Base-by-base conservation (phyloP, 805 yeast genomes). In the Candida sanyiensis region DNA sequence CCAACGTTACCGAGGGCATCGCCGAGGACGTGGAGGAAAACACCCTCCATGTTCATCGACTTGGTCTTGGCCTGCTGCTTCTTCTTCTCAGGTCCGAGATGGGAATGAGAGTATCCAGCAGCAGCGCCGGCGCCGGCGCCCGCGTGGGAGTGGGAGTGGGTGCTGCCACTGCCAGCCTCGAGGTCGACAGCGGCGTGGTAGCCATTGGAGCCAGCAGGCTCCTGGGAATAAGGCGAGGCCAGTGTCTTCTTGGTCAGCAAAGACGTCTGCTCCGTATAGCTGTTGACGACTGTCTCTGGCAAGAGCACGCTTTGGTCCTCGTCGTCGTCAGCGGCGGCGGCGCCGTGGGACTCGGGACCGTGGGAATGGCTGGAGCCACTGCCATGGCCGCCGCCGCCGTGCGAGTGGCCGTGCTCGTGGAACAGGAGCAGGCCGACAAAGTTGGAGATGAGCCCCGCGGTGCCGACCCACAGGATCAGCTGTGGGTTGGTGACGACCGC, bases 11-110 rank as follows among this genome's bases (percentile, higher is more conserved):
- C 97, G 40, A 90, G 68, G 1, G 97, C 97, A 62, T 90, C 98
- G 32, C 97, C 97, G 50, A 93, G 46, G 10, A 93, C 98, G 57
- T 90, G 98, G 55, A 90, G 69, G 57, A 86, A 93, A 3, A 90
- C 97, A 47, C 98, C 98, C 53, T 86, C 89, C 97, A 90, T 90
- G 62, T 93, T 90, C 67, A 90, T 67, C n/a, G 96, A 84, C 56
- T 73, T 77, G 23, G 61, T 51, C 37, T 58, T 54, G 24, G 46
- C 44, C 13, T 43, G 27, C 28, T 43, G 48, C 28, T 40, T 33
- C 26, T 37, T 46, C 38, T 30, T 26, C 33, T 40, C 43, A 24
- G 37, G 37, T 6, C 47, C 41, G n/a, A n/a, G n/a, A 20, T 44
- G 45, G 15, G 34, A 27, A 27, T 46, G 40, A 6, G 43, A 33